Percentiles rank a stretch among this genome's conserved stretches.
Evolutionary conservation across 2,329 filamentous ascomycete species (phyloP).

Genomic region (Aspergillus carbonarius): DNA sequence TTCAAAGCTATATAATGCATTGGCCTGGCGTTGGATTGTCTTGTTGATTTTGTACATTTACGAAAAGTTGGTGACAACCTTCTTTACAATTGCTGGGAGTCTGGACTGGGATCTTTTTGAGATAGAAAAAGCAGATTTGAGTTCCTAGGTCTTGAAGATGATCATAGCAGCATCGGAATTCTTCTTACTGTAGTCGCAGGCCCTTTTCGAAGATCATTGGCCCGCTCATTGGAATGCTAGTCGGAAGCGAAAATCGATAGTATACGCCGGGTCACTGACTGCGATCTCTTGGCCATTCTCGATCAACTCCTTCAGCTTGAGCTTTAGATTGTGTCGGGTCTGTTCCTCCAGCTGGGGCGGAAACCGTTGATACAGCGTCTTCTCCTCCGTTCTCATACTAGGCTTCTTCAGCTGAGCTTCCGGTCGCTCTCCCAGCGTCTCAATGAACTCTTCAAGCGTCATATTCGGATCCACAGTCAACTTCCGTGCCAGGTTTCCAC

Average conservation of each 20-base stretch:
- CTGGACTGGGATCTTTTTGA: conserved; percentile 30
- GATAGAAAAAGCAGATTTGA: conserved; percentile 31
- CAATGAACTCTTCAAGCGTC: conserved; percentile 81
- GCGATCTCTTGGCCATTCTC: conserved; percentile 81
- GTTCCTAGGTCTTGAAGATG: conserved; percentile 16
- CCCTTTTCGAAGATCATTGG: conserved; percentile 19
- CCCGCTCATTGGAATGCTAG: conserved; percentile 45
- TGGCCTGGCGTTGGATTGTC: conserved; percentile 38
- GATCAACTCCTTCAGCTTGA: conserved; percentile 75
- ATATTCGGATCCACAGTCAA: conserved; percentile 67
- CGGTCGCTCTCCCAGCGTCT: conserved; percentile 75
- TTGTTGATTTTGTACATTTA: conserved; percentile 36
- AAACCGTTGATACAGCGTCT: conserved; percentile 86
- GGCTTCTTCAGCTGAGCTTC: conserved; percentile 94
- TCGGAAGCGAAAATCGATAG: conserved; percentile 66
- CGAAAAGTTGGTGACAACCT: conserved; percentile 32
- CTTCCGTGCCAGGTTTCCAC: conserved; percentile 76
- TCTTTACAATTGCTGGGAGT: conserved; percentile 33
- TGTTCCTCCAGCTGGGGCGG: conserved; percentile 79
- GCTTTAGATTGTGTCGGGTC: conserved; percentile 77
- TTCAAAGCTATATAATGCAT: conserved; percentile 34
- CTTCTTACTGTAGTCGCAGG: conserved; percentile 14
- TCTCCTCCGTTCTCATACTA: conserved; percentile 74
- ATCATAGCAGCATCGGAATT: conserved; percentile 14
- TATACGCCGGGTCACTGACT: conserved; percentile 89